These are phyloP conservation scores for Rhododendron simsii DNA, from an alignment of 148 eudicot genomes.

Conservation along the genomic window DNA sequence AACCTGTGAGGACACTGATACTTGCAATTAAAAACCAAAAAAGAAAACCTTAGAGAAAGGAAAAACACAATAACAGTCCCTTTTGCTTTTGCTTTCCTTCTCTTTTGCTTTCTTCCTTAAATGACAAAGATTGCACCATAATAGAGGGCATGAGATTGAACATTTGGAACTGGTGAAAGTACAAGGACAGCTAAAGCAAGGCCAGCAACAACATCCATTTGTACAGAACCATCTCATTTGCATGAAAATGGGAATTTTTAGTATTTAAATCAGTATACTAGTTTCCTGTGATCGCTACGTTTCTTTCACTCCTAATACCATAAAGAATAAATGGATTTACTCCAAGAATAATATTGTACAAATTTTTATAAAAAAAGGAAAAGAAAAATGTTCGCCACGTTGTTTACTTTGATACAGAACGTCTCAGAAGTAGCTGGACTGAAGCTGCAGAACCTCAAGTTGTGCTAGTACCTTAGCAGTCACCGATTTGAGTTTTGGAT, in stretches of 20 bases:
- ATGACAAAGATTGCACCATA: not conserved
- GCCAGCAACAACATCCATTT: not conserved
- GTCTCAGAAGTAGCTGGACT: conserved; percentile 74
- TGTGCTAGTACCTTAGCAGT: conserved; percentile 74
- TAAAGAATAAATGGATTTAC: not conserved
- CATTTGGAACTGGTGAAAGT: not conserved
- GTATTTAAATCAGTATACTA: not conserved
- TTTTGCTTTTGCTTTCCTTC: not conserved
- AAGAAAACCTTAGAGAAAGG: not conserved
- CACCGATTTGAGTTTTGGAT: conserved; percentile 41
- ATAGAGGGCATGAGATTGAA: not conserved
- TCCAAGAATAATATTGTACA: not conserved
- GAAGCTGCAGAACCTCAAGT: conserved; percentile 77
- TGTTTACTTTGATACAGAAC: not conserved
- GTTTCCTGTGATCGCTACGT: not conserved
- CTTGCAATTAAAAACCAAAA: not conserved
- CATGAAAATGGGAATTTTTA: not conserved
- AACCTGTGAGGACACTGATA: not conserved
- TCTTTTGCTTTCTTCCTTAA: not conserved
- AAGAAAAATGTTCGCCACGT: not conserved
- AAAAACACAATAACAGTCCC: not conserved
- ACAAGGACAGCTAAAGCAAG: not conserved
- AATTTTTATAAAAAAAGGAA: not conserved
- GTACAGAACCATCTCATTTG: not conserved
- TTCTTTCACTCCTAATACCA: not conserved